phyloP scores from a whole-genome alignment of 257 asterid species.

The Prunella vulgaris region DNA sequence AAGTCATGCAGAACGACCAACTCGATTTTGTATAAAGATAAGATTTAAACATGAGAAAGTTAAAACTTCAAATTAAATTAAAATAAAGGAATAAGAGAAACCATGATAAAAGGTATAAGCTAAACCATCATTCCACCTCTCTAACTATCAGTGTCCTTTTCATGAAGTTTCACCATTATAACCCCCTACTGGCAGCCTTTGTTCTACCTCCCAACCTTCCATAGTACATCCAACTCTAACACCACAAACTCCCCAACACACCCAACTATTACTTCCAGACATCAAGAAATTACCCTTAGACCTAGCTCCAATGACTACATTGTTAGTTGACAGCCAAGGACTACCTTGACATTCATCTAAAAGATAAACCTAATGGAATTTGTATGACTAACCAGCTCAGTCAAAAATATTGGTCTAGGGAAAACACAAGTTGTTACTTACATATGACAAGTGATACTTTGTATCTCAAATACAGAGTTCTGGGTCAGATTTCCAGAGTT shows the following conservation, averaged over 20 bases:
- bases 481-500: background rate
- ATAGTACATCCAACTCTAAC: conserved; percentile 1
- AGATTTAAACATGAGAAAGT: background rate
- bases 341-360: background rate
- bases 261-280: background rate
- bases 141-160: background rate
- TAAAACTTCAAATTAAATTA: background rate
- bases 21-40: background rate
- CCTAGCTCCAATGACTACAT: background rate
- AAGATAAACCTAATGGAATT: background rate
- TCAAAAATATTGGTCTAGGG: background rate
- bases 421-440: background rate
- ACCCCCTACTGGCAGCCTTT: too few relatives aligned
- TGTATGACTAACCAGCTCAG: background rate
- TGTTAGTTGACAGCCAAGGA: background rate
- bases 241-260: background rate
- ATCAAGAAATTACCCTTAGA: background rate
- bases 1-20: background rate
- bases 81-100: background rate
- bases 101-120: background rate
- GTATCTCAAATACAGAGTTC: background rate
- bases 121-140: background rate
- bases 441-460: background rate
- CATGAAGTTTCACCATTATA: too few relatives aligned
- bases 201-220: background rate